phyloP scores from a whole-genome alignment of 2,329 filamentous ascomycete genomes.

The Aureobasidium vineae region DNA sequence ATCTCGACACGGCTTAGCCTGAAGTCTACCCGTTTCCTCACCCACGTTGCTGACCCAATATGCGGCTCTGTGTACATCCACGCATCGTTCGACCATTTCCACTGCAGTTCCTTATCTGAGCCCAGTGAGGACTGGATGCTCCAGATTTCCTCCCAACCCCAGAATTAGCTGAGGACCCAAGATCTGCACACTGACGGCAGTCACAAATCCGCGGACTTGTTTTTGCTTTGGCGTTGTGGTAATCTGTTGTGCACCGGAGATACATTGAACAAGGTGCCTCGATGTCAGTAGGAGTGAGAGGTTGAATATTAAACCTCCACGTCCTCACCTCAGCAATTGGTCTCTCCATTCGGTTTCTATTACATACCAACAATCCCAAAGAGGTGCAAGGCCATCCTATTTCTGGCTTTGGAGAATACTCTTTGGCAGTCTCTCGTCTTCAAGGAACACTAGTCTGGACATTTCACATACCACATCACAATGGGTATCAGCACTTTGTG shows the following conservation, averaged over 20 bases:
- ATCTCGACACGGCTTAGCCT: constrained; percentile 24
- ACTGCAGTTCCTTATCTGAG: constrained; percentile 23
- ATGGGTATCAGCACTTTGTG: constrained; percentile 38
- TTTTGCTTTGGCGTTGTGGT: constrained; percentile 28
- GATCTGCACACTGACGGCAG: constrained; percentile 22
- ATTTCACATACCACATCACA: constrained; percentile 10
- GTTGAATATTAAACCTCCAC: constrained; percentile 24
- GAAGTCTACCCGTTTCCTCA: constrained; percentile 18
- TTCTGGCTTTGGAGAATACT: neutral
- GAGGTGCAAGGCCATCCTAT: neutral
- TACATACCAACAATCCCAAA: constrained; percentile 19
- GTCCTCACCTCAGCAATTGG: constrained; percentile 10
- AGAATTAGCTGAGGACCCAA: constrained; percentile 18
- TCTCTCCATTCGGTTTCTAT: constrained; percentile 21
- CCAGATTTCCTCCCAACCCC: constrained; percentile 15
- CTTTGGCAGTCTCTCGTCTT: neutral
- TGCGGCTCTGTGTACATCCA: constrained; percentile 18
- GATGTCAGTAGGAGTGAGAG: neutral
- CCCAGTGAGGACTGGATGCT: constrained; percentile 14
- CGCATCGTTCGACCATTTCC: constrained; percentile 3
- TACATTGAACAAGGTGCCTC: constrained; percentile 19
- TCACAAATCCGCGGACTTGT: constrained; percentile 27
- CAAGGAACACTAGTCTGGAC: neutral
- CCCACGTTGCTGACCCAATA: constrained; percentile 13
- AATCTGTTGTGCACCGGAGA: constrained; percentile 25